Conservation (phyloP, 1,284 basidiomycete species). For the Leccinum griseonigrum region DNA sequence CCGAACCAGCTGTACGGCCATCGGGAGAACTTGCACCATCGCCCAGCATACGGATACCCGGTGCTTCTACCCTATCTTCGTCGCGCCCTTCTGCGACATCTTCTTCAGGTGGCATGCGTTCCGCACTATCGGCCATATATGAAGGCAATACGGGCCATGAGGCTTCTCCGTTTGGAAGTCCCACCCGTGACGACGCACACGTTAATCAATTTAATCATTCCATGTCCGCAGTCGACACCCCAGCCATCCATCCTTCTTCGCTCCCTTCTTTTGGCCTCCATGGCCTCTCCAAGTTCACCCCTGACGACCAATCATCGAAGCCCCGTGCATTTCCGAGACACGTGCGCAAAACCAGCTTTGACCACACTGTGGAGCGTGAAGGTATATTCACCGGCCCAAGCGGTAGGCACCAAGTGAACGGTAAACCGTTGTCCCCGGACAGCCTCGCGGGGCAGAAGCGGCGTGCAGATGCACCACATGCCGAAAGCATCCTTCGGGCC, state of each 20-base stretch:
- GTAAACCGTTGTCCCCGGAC: slow-evolving; percentile 63
- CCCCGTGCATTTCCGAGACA: slow-evolving; percentile 71
- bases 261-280: slow-evolving; percentile 62
- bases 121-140: slow-evolving; percentile 52
- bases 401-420: slow-evolving; percentile 77
- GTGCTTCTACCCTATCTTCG: slow-evolving; percentile 44
- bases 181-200: slow-evolving; percentile 37
- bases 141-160: slow-evolving; percentile 46
- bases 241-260: slow-evolving; percentile 63
- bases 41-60: slow-evolving; percentile 50
- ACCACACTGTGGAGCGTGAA: slow-evolving; percentile 79
- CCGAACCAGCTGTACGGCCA: slow-evolving; percentile 29
- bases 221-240: slow-evolving; percentile 47
- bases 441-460: slow-evolving; percentile 67
- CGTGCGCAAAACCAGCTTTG: slow-evolving; percentile 89
- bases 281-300: slow-evolving; percentile 47
- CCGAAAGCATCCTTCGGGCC: slow-evolving; percentile 71
- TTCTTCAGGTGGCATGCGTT: slow-evolving; percentile 32
- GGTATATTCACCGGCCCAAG: slow-evolving; percentile 55
- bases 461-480: slow-evolving; percentile 70
- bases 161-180: slow-evolving; percentile 30
- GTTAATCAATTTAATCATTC: slow-evolving; percentile 39
- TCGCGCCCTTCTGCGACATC: slow-evolving; percentile 50
- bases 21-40: slow-evolving; percentile 32
- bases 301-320: slow-evolving; percentile 37